Percentiles rank a stretch among this genome's conserved stretches.
phyloP scores from a whole-genome alignment of 2,329 filamentous ascomycete species.

The Neonectria magnoliae region DNA sequence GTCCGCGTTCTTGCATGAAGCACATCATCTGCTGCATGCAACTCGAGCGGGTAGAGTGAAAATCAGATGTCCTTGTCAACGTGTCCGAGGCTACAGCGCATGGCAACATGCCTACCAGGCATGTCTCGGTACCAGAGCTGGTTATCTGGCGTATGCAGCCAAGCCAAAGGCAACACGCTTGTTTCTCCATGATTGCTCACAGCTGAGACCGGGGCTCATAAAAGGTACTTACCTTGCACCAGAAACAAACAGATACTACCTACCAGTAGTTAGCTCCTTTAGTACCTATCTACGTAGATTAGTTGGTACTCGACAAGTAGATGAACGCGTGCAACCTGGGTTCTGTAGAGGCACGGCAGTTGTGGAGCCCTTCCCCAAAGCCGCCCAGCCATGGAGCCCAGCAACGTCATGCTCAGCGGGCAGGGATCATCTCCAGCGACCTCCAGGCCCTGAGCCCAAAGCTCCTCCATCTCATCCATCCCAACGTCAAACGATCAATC shows the following conservation, averaged over 20 bases:
- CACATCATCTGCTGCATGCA: neutral
- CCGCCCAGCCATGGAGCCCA: conserved; percentile 8
- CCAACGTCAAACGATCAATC: conserved; percentile 11
- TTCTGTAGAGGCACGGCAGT: too few species aligned
- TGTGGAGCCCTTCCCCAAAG: conserved; percentile 16
- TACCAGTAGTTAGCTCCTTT: too few species aligned
- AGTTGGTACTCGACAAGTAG: neutral
- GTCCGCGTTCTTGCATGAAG: neutral
- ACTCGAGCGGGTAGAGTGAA: too few species aligned
- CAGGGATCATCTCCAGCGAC: conserved; percentile 21
- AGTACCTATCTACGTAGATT: too few species aligned
- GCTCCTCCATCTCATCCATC: conserved; percentile 5
- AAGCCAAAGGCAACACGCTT: neutral
- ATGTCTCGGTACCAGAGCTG: too few species aligned
- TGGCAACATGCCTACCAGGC: too few species aligned
- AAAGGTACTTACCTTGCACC: neutral
- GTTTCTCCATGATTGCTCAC: neutral
- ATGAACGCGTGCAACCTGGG: too few species aligned
- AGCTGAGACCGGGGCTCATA: neutral
- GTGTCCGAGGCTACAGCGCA: too few species aligned
- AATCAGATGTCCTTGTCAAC: too few species aligned
- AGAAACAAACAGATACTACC: neutral
- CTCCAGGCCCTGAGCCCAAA: conserved; percentile 26
- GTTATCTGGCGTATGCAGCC: neutral
- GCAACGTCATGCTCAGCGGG: conserved; percentile 28